Conservation (phyloP, 2,329 filamentous ascomycete genomes). For the Monosporascus cannonballus region DNA sequence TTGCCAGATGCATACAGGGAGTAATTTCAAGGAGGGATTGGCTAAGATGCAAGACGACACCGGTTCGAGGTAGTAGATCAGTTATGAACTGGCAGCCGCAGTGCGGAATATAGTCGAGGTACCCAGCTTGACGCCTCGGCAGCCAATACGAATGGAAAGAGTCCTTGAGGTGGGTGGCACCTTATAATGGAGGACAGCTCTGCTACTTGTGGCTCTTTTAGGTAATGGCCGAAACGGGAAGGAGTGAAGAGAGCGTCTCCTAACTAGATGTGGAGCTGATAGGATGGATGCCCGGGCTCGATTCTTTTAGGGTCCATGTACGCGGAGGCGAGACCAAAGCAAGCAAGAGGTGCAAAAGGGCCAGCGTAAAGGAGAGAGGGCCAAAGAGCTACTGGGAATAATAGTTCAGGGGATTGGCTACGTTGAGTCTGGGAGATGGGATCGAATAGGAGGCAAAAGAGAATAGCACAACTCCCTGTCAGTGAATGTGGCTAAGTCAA, state of each 20-base stretch:
- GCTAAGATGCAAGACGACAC: constrained; percentile 18
- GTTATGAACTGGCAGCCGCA: constrained; percentile 23
- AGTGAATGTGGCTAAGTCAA: constrained; percentile 4
- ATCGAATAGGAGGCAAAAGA: background rate
- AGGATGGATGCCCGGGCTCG: constrained; percentile 28
- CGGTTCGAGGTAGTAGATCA: constrained; percentile 14
- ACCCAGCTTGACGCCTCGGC: constrained; percentile 17
- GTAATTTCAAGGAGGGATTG: constrained; percentile 17
- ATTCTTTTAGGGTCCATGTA: background rate
- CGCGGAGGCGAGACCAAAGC: background rate
- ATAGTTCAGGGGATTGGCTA: background rate
- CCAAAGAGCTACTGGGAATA: background rate
- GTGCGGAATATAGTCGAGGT: constrained; percentile 22
- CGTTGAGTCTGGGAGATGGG: background rate
- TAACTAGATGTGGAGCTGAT: constrained; percentile 34
- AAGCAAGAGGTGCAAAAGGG: background rate
- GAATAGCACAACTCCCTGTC: background rate
- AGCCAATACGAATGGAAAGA: constrained; percentile 23
- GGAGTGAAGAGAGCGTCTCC: constrained; percentile 25
- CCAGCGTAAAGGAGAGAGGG: background rate
- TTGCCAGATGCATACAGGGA: constrained; percentile 27
- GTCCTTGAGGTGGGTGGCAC: constrained; percentile 25
- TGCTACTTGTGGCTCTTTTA: constrained; percentile 29
- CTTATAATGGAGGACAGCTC: constrained; percentile 5
- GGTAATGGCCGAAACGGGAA: constrained; percentile 35